Evolutionary conservation across 352 stramenopile genomes (phyloP), one percentile per base, ranked within the genome.

Genomic region (Globisporangium takayamanum): DNA sequence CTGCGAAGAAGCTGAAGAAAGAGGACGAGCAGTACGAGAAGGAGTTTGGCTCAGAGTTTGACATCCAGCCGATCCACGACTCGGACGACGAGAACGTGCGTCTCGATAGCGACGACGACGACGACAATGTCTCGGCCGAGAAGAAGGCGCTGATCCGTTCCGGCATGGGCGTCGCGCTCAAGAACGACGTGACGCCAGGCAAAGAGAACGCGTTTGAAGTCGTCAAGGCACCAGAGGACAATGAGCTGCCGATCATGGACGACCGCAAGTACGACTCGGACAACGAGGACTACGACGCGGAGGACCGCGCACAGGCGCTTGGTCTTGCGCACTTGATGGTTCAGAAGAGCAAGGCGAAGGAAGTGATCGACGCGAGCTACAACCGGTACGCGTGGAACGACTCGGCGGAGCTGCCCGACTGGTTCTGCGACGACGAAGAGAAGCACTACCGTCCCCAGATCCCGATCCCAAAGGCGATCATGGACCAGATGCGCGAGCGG

Each of bases 371-470:
- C 69, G 88, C 97, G 2, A 98, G 90, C 28, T 99, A 99, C 88
- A 99, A 99, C 73, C 93, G 98, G 0, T 99, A 97, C 69, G 92
- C 96, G 5, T 99, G 97, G 96, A 99, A 99, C 69, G 97, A 99
- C 75, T 85, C 94, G 1, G 51, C 80, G 10, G 92, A 96, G 42
- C 60, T 99, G 8, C 98, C 98, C 0, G 90, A 99, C 58, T 99
- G 98, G 98, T 99, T 99, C 68, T 66, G 93, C 5, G 94, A 98
- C 51, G 93, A 98, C 53, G 95, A 98, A 61, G 82, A 95, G 68
- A 95, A 95, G 61, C 93, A 99, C 77, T 98, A 99, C 71, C 88
- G 97, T 30, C 97, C 97, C 12, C 97, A 99, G 76, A 79, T 99
- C 28, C 96, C 96, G 16, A 98, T 99, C 53, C 92, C 76, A 53